These are phyloP conservation scores for Sarocladiaceae sp. DNA, from an alignment of 2,329 filamentous ascomycete genomes.

Conservation along the genomic window DNA sequence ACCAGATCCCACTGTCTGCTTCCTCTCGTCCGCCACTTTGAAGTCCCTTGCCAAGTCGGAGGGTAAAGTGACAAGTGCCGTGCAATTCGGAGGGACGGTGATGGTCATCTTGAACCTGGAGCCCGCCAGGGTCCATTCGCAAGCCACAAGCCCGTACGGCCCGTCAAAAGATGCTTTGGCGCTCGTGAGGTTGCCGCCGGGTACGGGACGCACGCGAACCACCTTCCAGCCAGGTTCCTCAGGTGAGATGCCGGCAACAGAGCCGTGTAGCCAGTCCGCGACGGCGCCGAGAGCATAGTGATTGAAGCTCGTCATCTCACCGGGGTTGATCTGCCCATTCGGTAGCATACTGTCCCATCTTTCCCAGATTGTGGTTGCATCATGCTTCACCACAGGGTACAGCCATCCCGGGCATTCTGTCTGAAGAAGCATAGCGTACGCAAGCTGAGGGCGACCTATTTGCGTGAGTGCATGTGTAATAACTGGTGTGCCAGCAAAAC, in stretches of 20 bases:
- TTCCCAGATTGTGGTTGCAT: conserved; percentile 44
- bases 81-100: conserved; percentile 16
- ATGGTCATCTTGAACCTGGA: conserved; percentile 16
- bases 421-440: conserved; percentile 43
- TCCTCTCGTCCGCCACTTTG: no score
- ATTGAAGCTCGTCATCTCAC: conserved; percentile 44
- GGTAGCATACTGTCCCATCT: conserved; percentile 42
- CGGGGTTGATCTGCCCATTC: conserved; percentile 36
- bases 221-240: conserved; percentile 34
- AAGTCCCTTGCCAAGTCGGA: conserved; percentile 5
- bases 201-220: conserved; percentile 27
- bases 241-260: conserved; percentile 33
- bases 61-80: conserved; percentile 13
- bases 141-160: conserved; percentile 24
- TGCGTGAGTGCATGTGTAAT: conserved; percentile 25
- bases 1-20: no score
- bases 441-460: conserved; percentile 23
- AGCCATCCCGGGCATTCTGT: conserved; percentile 40
- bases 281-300: conserved; percentile 45
- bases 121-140: conserved; percentile 21
- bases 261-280: conserved; percentile 39
- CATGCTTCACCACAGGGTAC: conserved; percentile 36
- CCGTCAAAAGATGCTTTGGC: conserved; percentile 23
- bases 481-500: conserved; percentile 38
- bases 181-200: conserved; percentile 28